Evolutionary conservation across 2,329 filamentous ascomycete genomes (phyloP).

Genomic region (Fusarium austroafricanum): DNA sequence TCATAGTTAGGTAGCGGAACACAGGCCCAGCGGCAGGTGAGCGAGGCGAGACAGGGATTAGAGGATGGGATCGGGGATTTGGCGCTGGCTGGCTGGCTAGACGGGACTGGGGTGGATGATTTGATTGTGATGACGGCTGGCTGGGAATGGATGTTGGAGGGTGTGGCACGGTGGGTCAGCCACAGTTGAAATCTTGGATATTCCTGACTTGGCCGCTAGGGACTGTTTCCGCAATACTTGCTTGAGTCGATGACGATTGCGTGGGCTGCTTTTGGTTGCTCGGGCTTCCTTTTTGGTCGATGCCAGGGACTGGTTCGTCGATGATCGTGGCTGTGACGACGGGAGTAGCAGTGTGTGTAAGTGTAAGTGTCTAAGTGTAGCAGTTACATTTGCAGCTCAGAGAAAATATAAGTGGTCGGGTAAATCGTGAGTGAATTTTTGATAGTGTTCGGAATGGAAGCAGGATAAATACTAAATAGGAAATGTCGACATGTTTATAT

Average conservation of each 20-base stretch:
- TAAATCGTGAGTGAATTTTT: background rate
- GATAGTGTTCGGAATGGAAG: background rate
- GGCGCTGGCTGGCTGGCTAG: background rate
- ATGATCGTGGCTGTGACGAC: slow-evolving; percentile 32
- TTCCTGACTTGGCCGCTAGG: slow-evolving; percentile 18
- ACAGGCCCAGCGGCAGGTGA: background rate
- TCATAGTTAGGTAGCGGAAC: slow-evolving; percentile 41
- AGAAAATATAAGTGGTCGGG: background rate
- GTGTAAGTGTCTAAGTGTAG: background rate
- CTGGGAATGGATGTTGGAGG: slow-evolving; percentile 9
- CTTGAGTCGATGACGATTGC: slow-evolving; percentile 36
- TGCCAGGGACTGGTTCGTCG: slow-evolving; percentile 13
- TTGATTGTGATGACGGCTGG: slow-evolving; percentile 12
- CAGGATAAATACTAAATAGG: background rate
- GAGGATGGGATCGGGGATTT: background rate
- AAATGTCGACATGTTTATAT: slow-evolving; percentile 30
- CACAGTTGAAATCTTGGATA: slow-evolving; percentile 34
- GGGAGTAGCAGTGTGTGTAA: background rate
- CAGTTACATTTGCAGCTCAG: slow-evolving; percentile 12
- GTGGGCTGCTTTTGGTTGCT: slow-evolving; percentile 37
- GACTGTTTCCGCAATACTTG: slow-evolving; percentile 15
- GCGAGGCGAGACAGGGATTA: background rate
- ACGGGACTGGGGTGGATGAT: background rate
- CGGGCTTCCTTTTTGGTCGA: slow-evolving; percentile 11
- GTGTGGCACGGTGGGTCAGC: slow-evolving; percentile 41